These are phyloP conservation scores for Xylaria sp. DNA, from an alignment of 2,329 filamentous ascomycete species.

Conservation along the genomic window DNA sequence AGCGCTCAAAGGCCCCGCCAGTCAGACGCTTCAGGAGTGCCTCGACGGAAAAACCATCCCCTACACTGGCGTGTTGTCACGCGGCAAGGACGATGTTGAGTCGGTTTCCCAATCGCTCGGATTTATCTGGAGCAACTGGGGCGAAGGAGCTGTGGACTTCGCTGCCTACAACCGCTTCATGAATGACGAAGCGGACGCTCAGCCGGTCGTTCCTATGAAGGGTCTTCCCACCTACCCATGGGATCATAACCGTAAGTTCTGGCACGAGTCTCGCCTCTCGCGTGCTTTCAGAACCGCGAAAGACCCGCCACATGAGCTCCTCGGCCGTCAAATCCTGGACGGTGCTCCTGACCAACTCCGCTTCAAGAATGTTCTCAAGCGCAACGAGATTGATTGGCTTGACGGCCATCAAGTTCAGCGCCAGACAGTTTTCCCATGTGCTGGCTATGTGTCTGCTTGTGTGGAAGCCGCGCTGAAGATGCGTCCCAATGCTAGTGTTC, in stretches of 20 bases:
- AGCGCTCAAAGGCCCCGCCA: conserved; percentile 33
- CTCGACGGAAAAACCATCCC: background rate
- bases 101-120: background rate
- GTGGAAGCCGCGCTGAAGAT: conserved; percentile 20
- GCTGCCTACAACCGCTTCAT: conserved; percentile 3
- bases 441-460: conserved; percentile 13
- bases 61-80: conserved; percentile 16
- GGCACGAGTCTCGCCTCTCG: conserved; percentile 1
- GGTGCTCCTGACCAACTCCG: background rate
- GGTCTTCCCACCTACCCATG: conserved; percentile 4
- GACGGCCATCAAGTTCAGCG: conserved; percentile 16
- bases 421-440: conserved; percentile 26
- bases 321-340: conserved; percentile 8
- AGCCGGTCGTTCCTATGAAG: background rate
- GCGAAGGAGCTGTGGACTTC: conserved; percentile 5
- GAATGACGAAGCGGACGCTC: background rate
- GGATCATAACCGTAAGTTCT: conserved; percentile 10
- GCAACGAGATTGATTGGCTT: conserved; percentile 21
- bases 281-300: background rate
- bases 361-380: conserved; percentile 13
- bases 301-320: conserved; percentile 5
- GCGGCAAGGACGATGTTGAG: conserved; percentile 23
- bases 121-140: background rate
- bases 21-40: background rate
- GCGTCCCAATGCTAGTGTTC: background rate